A percentile compares a stretch with the other conserved stretches of the same genome.
Evolutionary conservation across 805 yeast genomes (phyloP).

Genomic region (Pichia insulana): DNA sequence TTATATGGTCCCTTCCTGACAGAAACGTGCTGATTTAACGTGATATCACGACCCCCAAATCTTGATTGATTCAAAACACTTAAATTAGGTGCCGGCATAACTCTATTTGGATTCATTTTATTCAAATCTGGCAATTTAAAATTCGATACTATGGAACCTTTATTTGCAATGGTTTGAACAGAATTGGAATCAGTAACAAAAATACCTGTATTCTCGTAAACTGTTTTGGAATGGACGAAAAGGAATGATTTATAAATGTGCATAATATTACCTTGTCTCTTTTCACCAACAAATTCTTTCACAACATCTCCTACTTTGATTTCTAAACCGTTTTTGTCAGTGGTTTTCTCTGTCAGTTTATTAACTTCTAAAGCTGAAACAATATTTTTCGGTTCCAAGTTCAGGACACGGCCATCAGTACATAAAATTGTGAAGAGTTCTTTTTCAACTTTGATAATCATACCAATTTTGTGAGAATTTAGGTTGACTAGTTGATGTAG

Average conservation of each 20-base stretch:
- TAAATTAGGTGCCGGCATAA: conserved; percentile 63
- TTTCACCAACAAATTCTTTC: conserved; percentile 74
- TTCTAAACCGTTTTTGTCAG: conserved; percentile 79
- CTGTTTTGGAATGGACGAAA: conserved; percentile 72
- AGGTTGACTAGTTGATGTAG: conserved; percentile 85
- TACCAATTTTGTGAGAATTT: conserved; percentile 80
- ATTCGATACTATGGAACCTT: conserved; percentile 56
- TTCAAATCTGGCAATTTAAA: conserved; percentile 55
- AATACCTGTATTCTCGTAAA: conserved; percentile 82
- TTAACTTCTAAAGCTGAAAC: conserved; percentile 61
- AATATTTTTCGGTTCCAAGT: conserved; percentile 74
- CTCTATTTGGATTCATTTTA: conserved; percentile 77
- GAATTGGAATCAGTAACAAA: conserved; percentile 71
- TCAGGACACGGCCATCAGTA: conserved; percentile 68
- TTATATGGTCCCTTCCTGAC: conserved; percentile 89
- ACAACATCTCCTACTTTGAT: conserved; percentile 88
- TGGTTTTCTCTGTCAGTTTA: conserved; percentile 67
- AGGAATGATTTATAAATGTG: conserved; percentile 77
- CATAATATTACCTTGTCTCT: conserved; percentile 79
- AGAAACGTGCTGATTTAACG: conserved; percentile 76
- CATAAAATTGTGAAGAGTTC: conserved; percentile 74
- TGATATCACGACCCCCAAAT: conserved; percentile 69
- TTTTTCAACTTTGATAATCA: conserved; percentile 82
- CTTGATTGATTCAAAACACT: conserved; percentile 42
- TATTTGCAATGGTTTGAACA: conserved; percentile 77